These are phyloP conservation scores for Musa troglodytarum DNA, from an alignment of 176 grass and related monocot species.

Conservation along the genomic window DNA sequence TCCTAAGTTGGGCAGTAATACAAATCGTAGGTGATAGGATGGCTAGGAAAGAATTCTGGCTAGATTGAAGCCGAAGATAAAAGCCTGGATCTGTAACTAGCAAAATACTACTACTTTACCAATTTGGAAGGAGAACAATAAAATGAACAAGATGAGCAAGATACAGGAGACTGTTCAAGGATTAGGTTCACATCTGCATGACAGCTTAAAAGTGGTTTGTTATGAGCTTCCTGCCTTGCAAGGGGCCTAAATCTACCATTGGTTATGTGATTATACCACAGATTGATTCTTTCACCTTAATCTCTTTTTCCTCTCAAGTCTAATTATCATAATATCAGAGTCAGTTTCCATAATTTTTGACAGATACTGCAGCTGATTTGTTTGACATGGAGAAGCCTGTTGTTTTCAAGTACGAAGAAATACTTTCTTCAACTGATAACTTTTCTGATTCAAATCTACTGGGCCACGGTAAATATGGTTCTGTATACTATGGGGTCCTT, in stretches of 20 bases:
- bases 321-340: not conserved
- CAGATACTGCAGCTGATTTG: constrained; percentile 60
- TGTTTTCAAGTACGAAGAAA: constrained; percentile 76
- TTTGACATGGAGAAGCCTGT: constrained; percentile 87
- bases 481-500: constrained; percentile 92
- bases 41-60: too few relatives aligned
- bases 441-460: constrained; percentile 94
- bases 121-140: too few relatives aligned
- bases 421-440: constrained; percentile 67
- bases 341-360: not conserved
- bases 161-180: too few relatives aligned
- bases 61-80: too few relatives aligned
- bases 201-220: not conserved
- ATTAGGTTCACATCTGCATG: too few relatives aligned
- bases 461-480: constrained; percentile 95
- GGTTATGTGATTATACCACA: not conserved
- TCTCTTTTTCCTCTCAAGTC: not conserved
- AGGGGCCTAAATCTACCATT: not conserved
- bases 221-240: not conserved
- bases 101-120: too few relatives aligned
- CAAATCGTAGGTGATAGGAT: too few relatives aligned
- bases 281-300: not conserved
- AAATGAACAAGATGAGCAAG: too few relatives aligned
- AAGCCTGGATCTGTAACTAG: too few relatives aligned
- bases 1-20: too few relatives aligned